Percentiles rank a stretch among this genome's conserved stretches.
These are phyloP conservation scores for Vigna reflexopilosa DNA, from an alignment of 306 rosid species.

Conservation along the genomic window DNA sequence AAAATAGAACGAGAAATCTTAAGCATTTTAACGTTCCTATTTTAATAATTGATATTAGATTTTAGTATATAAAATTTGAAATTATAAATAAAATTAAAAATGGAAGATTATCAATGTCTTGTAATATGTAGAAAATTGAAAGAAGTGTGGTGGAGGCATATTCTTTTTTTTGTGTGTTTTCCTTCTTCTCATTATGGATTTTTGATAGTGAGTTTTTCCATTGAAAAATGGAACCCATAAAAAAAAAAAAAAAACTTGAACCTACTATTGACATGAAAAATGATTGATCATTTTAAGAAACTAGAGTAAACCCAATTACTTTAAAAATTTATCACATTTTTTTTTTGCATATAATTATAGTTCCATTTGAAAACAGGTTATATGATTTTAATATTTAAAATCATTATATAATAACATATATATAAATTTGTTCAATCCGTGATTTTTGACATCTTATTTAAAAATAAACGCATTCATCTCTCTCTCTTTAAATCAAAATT, in stretches of 20 bases:
- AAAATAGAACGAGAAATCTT: too few species aligned
- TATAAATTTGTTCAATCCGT: too few species aligned
- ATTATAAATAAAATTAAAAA: not conserved
- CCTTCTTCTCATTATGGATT: not conserved
- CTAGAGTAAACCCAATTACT: not conserved
- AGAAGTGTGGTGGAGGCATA: not conserved
- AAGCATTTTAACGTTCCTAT: not conserved
- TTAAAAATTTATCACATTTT: not conserved
- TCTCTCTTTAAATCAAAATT: too few species aligned
- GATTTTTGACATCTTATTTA: too few species aligned
- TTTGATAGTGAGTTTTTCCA: not conserved
- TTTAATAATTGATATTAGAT: not conserved
- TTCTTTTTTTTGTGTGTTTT: not conserved
- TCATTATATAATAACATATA: too few species aligned
- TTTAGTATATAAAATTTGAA: not conserved
- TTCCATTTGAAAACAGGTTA: too few species aligned
- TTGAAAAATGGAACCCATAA: not conserved
- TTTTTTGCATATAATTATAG: too few species aligned
- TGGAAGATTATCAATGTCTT: not conserved
- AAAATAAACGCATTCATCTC: too few species aligned
- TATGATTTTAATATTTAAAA: too few species aligned
- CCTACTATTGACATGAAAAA: too few species aligned
- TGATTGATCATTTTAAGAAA: too few species aligned
- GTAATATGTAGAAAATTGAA: not conserved
- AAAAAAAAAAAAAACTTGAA: too few species aligned